phyloP scores from a whole-genome alignment of 495 filamentous ascomycete genomes.

The Aspergillus sclerotioniger region DNA sequence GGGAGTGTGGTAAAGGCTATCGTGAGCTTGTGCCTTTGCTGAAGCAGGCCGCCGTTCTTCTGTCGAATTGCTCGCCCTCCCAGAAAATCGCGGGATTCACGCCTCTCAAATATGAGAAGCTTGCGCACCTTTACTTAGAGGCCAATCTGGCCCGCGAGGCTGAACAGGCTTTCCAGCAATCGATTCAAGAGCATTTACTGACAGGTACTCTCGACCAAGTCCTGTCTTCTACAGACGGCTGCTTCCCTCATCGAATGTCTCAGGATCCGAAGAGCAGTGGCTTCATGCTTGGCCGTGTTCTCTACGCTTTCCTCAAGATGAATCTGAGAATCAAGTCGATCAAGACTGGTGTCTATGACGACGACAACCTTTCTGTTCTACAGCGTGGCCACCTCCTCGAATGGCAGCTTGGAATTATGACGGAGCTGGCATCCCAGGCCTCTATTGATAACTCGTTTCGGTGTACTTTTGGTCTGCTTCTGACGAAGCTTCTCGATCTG shows the following conservation, averaged over 20 bases:
- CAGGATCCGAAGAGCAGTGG: constrained; percentile 38
- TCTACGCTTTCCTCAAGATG: constrained; percentile 46
- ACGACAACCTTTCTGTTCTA: constrained; percentile 28
- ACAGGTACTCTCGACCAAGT: constrained; percentile 39
- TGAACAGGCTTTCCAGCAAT: constrained; percentile 39
- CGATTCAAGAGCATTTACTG: constrained; percentile 48
- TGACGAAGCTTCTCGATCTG: constrained; percentile 39
- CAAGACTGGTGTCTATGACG: constrained; percentile 40
- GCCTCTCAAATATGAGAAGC: constrained; percentile 54
- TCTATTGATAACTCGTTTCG: constrained; percentile 34
- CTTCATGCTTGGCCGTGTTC: constrained; percentile 47
- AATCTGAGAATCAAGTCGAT: constrained; percentile 35
- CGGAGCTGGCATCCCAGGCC: constrained; percentile 30
- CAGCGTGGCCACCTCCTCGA: constrained; percentile 53
- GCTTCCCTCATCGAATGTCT: constrained; percentile 22
- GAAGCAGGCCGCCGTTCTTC: constrained; percentile 46
- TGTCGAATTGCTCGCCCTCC: constrained; percentile 35
- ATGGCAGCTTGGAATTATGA: constrained; percentile 49
- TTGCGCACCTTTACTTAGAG: constrained; percentile 46
- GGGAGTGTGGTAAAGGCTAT: constrained; percentile 36
- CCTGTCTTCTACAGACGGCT: constrained; percentile 26
- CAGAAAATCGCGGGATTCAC: constrained; percentile 50
- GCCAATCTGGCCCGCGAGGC: constrained; percentile 35
- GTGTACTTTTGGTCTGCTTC: constrained; percentile 26
- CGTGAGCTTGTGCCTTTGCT: constrained; percentile 43